Base-by-base conservation (phyloP, 2,329 filamentous ascomycete genomes). In the Hypoxylon sp. region DNA sequence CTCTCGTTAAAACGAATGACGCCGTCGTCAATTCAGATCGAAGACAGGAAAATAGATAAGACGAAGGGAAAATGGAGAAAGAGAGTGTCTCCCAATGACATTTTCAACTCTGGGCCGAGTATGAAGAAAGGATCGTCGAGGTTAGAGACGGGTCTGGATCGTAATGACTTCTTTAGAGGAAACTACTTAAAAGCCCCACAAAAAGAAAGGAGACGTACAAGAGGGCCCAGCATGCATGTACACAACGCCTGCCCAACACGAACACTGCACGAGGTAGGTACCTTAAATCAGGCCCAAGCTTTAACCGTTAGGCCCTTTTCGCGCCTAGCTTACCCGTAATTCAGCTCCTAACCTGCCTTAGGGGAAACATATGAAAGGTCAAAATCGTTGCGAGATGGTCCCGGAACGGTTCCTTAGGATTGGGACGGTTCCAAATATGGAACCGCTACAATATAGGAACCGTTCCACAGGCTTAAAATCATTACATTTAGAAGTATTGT, bases 121-220 rank as follows among this genome's bases (percentile, higher is more conserved):
- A 63, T 59, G 63, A 65, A 65, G 62, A 65, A 70, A 70, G 68
- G 68, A 68, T 70, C 61, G 65, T 57, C 65, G 48, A 46, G 46
- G 56, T 34, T 23, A 23, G 23, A 25, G 46, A 59, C 30, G 13
- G 69, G 63, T 43, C 69, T 69, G 66, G 68, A 70, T 68, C 65
- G 62, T 49, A 68, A 60, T 57, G 61, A 62, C 61, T 60, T 60
- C 50, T 64, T 45, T 46, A 56, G 55, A 60, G 17, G 30, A 66
- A 43, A 14, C 57, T n/a, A 32, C 34, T 7, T 13, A 30, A 45
- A n/a, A 32, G 48, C 52, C 25, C 68, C 68, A 65, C 36, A 65
- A 65, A 69, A 71, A 69, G 60, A 71, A 69, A 71, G 68, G 68
- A 69, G 68, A 65, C 51, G 34, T 52, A 28, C 23, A 14, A 49